Conservation (phyloP, 257 asterid genomes). For the Paulownia fortunei region DNA sequence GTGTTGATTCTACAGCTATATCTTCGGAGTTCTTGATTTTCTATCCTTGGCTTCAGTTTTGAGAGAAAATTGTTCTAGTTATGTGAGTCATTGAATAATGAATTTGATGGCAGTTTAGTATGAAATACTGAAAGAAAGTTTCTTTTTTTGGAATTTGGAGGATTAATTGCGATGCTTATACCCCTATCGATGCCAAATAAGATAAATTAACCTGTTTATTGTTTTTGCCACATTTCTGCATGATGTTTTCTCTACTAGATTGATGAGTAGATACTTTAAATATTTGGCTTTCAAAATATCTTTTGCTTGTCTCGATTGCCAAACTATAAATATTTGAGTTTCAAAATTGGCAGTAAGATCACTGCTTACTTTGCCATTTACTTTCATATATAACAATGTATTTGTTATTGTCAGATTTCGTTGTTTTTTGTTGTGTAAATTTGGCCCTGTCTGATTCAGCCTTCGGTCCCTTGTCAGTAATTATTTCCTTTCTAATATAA, state of each 20-base stretch:
- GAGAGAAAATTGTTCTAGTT: neutral
- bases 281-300: neutral
- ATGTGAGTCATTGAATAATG: too few relatives aligned
- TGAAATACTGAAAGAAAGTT: neutral
- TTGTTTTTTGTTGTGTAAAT: conserved; percentile 25
- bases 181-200: conserved; percentile 1
- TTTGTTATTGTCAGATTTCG: conserved; percentile 7
- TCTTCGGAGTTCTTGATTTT: conserved; percentile 23
- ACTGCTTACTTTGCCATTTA: conserved; percentile 19
- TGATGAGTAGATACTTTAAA: conserved; percentile 14
- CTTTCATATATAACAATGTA: neutral
- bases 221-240: too few relatives aligned
- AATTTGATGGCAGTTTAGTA: too few relatives aligned
- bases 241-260: conserved; percentile 10
- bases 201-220: conserved; percentile 9
- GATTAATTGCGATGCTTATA: conserved; percentile 27
- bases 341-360: conserved; percentile 11
- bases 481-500: too few relatives aligned
- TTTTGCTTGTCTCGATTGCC: conserved; percentile 16
- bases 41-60: conserved; percentile 9
- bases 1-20: neutral
- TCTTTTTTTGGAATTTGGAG: neutral
- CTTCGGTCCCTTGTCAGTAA: too few relatives aligned
- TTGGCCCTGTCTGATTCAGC: conserved; percentile 25
- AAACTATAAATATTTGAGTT: neutral